Percentiles rank a stretch among this genome's conserved stretches.
Conservation (phyloP, 2,329 filamentous ascomycete genomes). For the Colletotrichum gloeosporioides region DNA sequence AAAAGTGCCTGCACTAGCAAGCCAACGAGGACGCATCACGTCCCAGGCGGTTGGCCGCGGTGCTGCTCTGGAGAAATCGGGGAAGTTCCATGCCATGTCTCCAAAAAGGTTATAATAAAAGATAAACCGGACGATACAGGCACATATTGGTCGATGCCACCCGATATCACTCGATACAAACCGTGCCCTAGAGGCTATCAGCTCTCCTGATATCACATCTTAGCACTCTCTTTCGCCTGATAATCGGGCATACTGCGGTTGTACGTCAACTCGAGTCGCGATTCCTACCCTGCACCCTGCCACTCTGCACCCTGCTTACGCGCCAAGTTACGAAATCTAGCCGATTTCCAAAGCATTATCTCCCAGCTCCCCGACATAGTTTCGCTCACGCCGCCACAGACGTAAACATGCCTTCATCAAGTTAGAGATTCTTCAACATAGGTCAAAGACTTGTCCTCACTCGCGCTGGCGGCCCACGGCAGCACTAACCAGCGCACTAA, state of each 20-base stretch:
- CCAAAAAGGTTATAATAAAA: background rate
- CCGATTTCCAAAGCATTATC: background rate
- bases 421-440: conserved; percentile 15
- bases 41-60: conserved; percentile 6
- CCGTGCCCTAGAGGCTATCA: background rate
- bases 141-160: background rate
- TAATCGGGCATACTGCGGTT: background rate
- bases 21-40: background rate
- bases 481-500: background rate
- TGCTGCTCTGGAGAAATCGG: background rate
- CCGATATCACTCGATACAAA: background rate
- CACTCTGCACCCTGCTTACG: background rate
- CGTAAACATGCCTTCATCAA: background rate
- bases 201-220: background rate
- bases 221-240: background rate
- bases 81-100: background rate
- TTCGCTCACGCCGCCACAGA: background rate
- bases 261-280: background rate
- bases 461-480: background rate
- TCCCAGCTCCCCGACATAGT: background rate
- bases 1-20: background rate
- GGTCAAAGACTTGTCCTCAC: background rate
- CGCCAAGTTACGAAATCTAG: background rate
- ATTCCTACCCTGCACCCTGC: background rate
- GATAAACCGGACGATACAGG: background rate